Percentiles rank a stretch among this genome's conserved stretches.
phyloP scores from a whole-genome alignment of 164 flowering plant species.

The Stephania yunnanensis region DNA sequence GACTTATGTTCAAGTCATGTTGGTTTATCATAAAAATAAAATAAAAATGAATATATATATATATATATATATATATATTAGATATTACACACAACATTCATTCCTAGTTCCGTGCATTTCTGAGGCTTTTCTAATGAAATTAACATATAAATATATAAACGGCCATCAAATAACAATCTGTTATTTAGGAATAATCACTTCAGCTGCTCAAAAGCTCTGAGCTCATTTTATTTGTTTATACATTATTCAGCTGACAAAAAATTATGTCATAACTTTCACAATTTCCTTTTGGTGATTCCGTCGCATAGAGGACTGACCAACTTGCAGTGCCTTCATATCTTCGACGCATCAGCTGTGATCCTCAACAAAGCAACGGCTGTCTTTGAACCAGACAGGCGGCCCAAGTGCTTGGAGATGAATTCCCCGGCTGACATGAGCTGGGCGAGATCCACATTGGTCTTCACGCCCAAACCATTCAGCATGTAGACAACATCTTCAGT shows the following conservation, averaged over 20 bases:
- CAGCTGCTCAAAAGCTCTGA: neutral
- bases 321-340: constrained; percentile 29
- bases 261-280: neutral
- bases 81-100: too few relatives aligned
- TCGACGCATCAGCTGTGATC: constrained; percentile 54
- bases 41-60: too few relatives aligned
- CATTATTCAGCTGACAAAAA: neutral
- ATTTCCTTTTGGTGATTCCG: too few relatives aligned
- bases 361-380: constrained; percentile 71
- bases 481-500: constrained; percentile 96
- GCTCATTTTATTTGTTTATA: constrained; percentile 2
- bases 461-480: constrained; percentile 84
- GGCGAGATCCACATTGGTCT: constrained; percentile 77
- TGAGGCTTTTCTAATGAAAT: too few relatives aligned
- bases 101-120: too few relatives aligned
- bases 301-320: neutral
- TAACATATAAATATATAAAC: too few relatives aligned
- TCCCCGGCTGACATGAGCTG: constrained; percentile 84
- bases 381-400: constrained; percentile 79
- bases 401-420: constrained; percentile 70
- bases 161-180: neutral
- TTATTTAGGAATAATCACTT: neutral
- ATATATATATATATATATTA: too few relatives aligned
- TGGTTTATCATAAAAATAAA: too few relatives aligned
- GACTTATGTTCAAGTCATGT: too few relatives aligned